These are phyloP conservation scores for Rhodomyrtus psidioides DNA, from an alignment of 441 rosid genomes.

Conservation along the genomic window DNA sequence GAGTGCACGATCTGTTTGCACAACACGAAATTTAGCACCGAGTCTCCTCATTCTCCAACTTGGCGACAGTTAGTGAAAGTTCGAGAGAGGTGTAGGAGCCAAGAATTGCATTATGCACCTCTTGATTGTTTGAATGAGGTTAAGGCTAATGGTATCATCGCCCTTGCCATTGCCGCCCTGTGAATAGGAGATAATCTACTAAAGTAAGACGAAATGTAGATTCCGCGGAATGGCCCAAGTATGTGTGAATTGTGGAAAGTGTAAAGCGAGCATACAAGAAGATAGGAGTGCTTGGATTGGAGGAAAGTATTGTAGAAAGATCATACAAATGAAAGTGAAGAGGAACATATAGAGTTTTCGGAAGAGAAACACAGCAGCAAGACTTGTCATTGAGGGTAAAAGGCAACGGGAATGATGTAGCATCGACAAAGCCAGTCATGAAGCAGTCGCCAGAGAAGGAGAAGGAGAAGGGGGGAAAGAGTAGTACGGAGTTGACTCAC, in stretches of 20 bases:
- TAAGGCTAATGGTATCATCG: not conserved
- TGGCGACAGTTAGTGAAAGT: no score
- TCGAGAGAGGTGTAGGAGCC: no score
- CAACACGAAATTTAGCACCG: not conserved
- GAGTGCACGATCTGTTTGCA: not conserved
- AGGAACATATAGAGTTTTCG: not conserved
- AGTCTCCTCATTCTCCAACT: not conserved
- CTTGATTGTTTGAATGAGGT: not conserved
- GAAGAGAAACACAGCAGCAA: not conserved
- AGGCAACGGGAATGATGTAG: not conserved
- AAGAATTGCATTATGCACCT: no score
- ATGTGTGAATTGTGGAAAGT: not conserved
- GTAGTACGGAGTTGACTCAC: not conserved
- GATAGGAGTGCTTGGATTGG: not conserved
- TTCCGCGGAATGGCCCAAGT: not conserved
- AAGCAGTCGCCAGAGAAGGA: not conserved
- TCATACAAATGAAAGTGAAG: not conserved
- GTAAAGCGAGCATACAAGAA: not conserved
- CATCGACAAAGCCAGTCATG: not conserved
- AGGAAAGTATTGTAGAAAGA: not conserved
- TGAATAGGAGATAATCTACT: not conserved
- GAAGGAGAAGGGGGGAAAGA: not conserved
- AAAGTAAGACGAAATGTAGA: not conserved
- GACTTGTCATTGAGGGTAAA: not conserved
- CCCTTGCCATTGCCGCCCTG: not conserved